Evolutionary conservation across 768 basidiomycete genomes (phyloP), one percentile per base, ranked within the genome.

Genomic region (Mycena polygramma): DNA sequence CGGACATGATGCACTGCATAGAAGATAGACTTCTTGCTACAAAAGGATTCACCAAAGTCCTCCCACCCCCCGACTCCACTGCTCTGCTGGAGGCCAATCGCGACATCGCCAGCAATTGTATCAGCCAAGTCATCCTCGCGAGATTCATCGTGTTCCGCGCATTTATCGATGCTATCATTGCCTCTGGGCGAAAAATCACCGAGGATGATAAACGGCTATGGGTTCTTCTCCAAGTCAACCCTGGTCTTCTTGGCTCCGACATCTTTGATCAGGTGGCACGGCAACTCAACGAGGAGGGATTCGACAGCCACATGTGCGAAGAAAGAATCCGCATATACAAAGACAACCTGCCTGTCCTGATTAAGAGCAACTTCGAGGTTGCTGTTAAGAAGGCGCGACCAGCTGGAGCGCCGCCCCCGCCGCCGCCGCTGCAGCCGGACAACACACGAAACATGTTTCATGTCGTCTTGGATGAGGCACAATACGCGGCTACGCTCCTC

Each of bases 1-100:
- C 15, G 5, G 54, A 57, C 20, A 20, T 57, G 54, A 39, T 57
- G 54, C 11, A 57, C 54, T 57, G 36, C 36, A 57, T 57, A 19
- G 13, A 41, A 41, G 15, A 15, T 15, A 10, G 41, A 41, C 41
- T 41, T 41, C 41, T 4, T 15, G 4, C 41, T 7, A 41, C 41
- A 10, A 10, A 10, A 41, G 41, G 41, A 41, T 41, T 41, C 15
- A 41, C 35, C 17, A 7, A 36, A 6, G 7, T 24, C 15, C 35
- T 57, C 15, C 41, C 30, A 30, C 30, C 6, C 3, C 30, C 4
- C 41, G 41, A 41, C 41, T 41, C 8, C 41, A 41, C 10, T 1
- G 41, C 10, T 15, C 15, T 15, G 10, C 41, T 41, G 11, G 41
- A 41, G 41, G 11, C 10, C 10, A 41, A 41, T 41, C 15, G 41